Base-by-base conservation (phyloP, 768 basidiomycete species). In the Neoboletus brunneissimus region DNA sequence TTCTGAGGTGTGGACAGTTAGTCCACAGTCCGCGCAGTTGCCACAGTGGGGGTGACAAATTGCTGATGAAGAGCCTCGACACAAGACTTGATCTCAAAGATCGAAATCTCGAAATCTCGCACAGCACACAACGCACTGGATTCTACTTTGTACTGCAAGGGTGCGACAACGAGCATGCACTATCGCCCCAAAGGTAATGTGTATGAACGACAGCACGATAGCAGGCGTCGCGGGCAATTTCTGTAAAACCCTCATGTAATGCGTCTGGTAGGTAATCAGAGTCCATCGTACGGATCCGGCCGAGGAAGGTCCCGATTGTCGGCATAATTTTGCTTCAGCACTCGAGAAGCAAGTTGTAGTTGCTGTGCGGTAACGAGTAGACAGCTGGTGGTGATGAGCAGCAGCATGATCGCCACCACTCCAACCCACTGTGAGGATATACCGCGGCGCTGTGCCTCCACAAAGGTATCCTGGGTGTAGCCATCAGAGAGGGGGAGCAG, bases 211-310 rank as follows among this genome's bases (percentile, higher is more conserved):
- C 22, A 31, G 37, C 15, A 38, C 29, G n/a, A 29, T 13, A 55
- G n/a, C 16, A 38, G n/a, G n/a, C 15, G n/a, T 23, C 42, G 13
- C 27, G 11, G 23, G 9, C 20, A 29, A 44, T 20, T 13, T 7
- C 37, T 8, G 37, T 18, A 18, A 15, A 38, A 13, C 12, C 22
- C 6, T 12, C 13, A 42, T 22, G 10, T 15, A 11, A 23, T 12
- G 4, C 11, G 4, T 46, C 12, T 13, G 10, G 12, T 18, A n/a
- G 12, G 4, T 7, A 23, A 50, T 70, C 48, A 70, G 43, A 72
- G 60, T 46, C 69, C 69, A 48, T 72, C 66, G 46, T 70, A 72
- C 11, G 57, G 68, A 49, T 72, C 64, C 18, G 68, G 70, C 22
- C 66, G 66, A 48, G 69, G 66, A 20, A 70, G 60, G 45, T 62